phyloP scores from a whole-genome alignment of 192 early-diverging fungal species.

The Thamnidium elegans region DNA sequence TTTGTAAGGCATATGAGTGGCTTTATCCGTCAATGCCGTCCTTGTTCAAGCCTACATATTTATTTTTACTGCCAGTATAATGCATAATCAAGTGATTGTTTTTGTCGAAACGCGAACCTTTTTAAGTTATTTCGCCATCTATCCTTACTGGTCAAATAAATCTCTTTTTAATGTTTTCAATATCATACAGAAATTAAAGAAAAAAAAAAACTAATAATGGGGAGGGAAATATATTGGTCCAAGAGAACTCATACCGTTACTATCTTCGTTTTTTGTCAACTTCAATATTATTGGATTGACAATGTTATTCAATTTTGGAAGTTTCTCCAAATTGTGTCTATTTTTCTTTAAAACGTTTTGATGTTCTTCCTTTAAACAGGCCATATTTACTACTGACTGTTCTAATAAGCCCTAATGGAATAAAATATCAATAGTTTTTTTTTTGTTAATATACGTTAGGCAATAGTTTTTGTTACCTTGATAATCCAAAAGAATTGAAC shows the following conservation, averaged over 20 bases:
- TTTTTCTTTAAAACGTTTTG: background rate
- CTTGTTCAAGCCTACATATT: constrained; percentile 5
- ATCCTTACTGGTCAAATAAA: no score
- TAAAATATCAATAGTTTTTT: background rate
- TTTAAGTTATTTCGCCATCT: no score
- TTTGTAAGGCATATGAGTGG: constrained; percentile 5
- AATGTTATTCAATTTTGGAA: background rate
- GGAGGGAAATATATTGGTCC: background rate
- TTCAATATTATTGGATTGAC: constrained; percentile 7
- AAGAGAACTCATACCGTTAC: background rate
- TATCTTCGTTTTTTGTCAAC: constrained; percentile 1
- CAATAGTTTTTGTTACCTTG: background rate
- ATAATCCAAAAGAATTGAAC: background rate
- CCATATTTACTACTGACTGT: background rate
- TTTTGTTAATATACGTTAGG: background rate
- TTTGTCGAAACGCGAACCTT: no score
- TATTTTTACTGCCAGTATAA: constrained; percentile 5
- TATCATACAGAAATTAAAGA: no score
- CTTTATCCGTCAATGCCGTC: constrained; percentile 2
- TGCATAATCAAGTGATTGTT: no score
- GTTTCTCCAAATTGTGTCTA: background rate
- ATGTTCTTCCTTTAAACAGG: background rate
- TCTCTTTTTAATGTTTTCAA: no score
- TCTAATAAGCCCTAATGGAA: background rate
- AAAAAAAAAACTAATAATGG: no score